These are phyloP conservation scores for Dendryphion nanum DNA, from an alignment of 2,329 filamentous ascomycete species.

Conservation along the genomic window DNA sequence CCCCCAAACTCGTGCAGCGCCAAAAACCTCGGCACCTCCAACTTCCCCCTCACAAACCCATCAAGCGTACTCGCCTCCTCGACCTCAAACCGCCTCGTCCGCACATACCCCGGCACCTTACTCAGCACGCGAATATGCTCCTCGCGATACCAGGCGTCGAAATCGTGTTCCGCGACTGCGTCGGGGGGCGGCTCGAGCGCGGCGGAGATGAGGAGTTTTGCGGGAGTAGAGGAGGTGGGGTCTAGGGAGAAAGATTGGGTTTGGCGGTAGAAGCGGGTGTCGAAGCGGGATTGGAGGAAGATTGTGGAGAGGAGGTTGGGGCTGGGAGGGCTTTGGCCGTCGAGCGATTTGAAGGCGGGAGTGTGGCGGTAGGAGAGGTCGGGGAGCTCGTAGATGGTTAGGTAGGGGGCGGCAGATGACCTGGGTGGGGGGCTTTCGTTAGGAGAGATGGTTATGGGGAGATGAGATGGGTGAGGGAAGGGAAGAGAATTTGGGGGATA, in stretches of 20 bases:
- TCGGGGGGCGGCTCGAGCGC: slow-evolving; percentile 5
- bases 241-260: slow-evolving; percentile 2
- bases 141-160: slow-evolving; percentile 21
- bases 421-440: too few species aligned
- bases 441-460: not conserved
- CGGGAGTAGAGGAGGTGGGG: slow-evolving; percentile 3
- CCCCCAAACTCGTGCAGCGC: slow-evolving; percentile 24
- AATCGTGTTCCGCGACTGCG: slow-evolving; percentile 8
- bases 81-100: slow-evolving; percentile 18
- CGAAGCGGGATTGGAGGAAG: slow-evolving; percentile 25
- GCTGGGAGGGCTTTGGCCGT: slow-evolving; percentile 20
- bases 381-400: slow-evolving; percentile 28
- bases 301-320: slow-evolving; percentile 14
- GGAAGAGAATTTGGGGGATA: not conserved
- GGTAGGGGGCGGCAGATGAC: slow-evolving; percentile 17
- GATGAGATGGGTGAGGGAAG: not conserved
- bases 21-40: slow-evolving; percentile 13
- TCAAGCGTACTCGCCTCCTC: slow-evolving; percentile 18
- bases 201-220: slow-evolving; percentile 14
- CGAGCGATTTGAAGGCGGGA: slow-evolving; percentile 21
- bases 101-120: slow-evolving; percentile 14
- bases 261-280: slow-evolving; percentile 25
- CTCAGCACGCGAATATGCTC: slow-evolving; percentile 15
- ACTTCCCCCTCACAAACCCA: slow-evolving; percentile 13
- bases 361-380: slow-evolving; percentile 18